Percentiles rank a stretch among this genome's conserved stretches.
phyloP scores from a whole-genome alignment of 768 basidiomycete genomes.

The Tulasnella calospora region DNA sequence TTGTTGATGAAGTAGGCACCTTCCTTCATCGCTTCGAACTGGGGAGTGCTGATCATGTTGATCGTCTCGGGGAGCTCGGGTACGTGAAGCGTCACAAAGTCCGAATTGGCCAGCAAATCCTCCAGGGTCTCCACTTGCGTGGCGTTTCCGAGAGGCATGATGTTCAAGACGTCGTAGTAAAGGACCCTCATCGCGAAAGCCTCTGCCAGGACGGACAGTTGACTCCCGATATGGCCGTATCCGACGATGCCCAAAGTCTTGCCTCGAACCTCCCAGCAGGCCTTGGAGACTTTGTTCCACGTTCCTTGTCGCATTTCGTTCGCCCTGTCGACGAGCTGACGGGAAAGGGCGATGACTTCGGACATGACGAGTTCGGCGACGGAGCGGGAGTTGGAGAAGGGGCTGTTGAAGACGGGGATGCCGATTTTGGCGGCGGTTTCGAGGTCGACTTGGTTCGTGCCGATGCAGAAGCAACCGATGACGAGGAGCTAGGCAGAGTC shows the following conservation, averaged over 20 bases:
- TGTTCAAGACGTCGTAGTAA: constrained; percentile 90
- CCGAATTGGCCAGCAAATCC: constrained; percentile 68
- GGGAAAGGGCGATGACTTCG: constrained; percentile 88
- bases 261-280: constrained; percentile 96
- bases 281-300: constrained; percentile 99
- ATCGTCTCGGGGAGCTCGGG: constrained; percentile 94
- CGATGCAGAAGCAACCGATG: constrained; percentile 99
- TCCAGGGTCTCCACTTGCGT: constrained; percentile 79
- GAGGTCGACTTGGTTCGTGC: constrained; percentile 96
- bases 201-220: constrained; percentile 94
- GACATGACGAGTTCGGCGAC: constrained; percentile 96
- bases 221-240: constrained; percentile 97
- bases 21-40: constrained; percentile 88
- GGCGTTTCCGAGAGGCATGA: constrained; percentile 96
- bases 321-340: constrained; percentile 85
- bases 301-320: constrained; percentile 81
- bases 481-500: constrained; percentile 64
- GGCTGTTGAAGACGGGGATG: constrained; percentile 98
- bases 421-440: constrained; percentile 74
- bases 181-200: constrained; percentile 93
- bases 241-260: constrained; percentile 98
- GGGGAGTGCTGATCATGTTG: constrained; percentile 76
- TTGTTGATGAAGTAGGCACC: constrained; percentile 98
- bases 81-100: constrained; percentile 94
- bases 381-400: constrained; percentile 97